phyloP scores from a whole-genome alignment of 192 early-diverging fungal species.

The Linnemannia exigua region DNA sequence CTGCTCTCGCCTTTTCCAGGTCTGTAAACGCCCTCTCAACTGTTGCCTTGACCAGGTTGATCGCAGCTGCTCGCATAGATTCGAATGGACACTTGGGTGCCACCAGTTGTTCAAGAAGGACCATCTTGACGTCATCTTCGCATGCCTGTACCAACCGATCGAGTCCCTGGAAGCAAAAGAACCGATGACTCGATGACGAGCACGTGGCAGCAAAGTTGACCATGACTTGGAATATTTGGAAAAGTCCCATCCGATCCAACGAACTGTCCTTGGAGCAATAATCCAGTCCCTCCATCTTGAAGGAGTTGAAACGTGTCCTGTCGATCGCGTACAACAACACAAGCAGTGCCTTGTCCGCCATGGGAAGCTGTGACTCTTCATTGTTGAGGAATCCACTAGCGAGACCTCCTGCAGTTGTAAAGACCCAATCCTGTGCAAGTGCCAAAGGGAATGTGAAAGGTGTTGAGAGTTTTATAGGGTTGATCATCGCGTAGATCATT shows the following conservation, averaged over 20 bases:
- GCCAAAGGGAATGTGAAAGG: slow-evolving; percentile 33
- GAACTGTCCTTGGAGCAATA: slow-evolving; percentile 38
- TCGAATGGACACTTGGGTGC: slow-evolving; percentile 59
- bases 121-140: slow-evolving; percentile 59
- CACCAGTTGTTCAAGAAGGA: slow-evolving; percentile 55
- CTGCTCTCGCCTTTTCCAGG: slow-evolving; percentile 18
- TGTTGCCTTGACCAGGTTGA: slow-evolving; percentile 61
- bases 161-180: slow-evolving; percentile 56
- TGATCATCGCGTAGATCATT: slow-evolving; percentile 45
- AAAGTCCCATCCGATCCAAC: slow-evolving; percentile 39
- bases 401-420: slow-evolving; percentile 40
- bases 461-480: slow-evolving; percentile 19
- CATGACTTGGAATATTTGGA: slow-evolving; percentile 52
- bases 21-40: slow-evolving; percentile 50
- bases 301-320: slow-evolving; percentile 31
- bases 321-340: slow-evolving; percentile 45
- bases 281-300: slow-evolving; percentile 37
- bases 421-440: slow-evolving; percentile 46
- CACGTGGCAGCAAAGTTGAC: slow-evolving; percentile 60
- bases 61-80: slow-evolving; percentile 62
- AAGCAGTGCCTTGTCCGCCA: slow-evolving; percentile 48
- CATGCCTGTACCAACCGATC: slow-evolving; percentile 49
- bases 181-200: slow-evolving; percentile 54
- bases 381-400: slow-evolving; percentile 41
- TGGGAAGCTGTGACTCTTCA: slow-evolving; percentile 38